Evolutionary conservation across 1,284 basidiomycete species (phyloP), one percentile per base, ranked within the genome.

Genomic region (Rugosomyces carneus): DNA sequence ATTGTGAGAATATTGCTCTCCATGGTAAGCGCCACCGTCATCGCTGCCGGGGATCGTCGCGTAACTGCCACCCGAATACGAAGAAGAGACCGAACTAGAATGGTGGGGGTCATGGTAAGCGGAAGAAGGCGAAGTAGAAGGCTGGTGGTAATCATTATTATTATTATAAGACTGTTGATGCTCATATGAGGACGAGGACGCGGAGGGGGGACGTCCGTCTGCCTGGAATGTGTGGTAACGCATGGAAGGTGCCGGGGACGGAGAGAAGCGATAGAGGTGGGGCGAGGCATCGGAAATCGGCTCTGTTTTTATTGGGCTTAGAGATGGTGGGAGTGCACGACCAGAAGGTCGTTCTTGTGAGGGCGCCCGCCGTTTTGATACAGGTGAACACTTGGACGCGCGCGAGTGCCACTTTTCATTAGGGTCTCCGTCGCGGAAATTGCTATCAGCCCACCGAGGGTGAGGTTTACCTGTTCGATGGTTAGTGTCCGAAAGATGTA

Each of bases 381-480:
- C 56, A 15, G 75, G 61, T 34, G 65, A 57, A 60, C 75, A 78
- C 60, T 85, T 84, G n/a, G 80, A 75, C 1, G 84, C 84, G 39
- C 84, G 76, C n/a, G 85, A 87, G 61, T 88, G 84, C 84, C 84
- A 88, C 60, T 85, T 83, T 64, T 88, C 85, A 54, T 78, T 80
- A 2, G 82, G 78, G 61, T 88, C 84, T 18, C 83, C 83, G 53
- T 88, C 82, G 49, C 82, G 78, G 62, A 84, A 84, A 65, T 71
- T 80, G 55, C 72, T 75, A 54, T 87, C 85, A 8, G 86, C 85
- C 85, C 85, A 88, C 36, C 83, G 80, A 44, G 85, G 86, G 59
- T 88, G 84, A 13, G 86, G 86, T 62, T 89, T 89, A 51, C 86
- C 86, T 88, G 57, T 7, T 21, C 3, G 4, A 34, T 37, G 21